Evolutionary conservation across 2,329 filamentous ascomycete species (phyloP).

Genomic region (Trichoderma harzianum): DNA sequence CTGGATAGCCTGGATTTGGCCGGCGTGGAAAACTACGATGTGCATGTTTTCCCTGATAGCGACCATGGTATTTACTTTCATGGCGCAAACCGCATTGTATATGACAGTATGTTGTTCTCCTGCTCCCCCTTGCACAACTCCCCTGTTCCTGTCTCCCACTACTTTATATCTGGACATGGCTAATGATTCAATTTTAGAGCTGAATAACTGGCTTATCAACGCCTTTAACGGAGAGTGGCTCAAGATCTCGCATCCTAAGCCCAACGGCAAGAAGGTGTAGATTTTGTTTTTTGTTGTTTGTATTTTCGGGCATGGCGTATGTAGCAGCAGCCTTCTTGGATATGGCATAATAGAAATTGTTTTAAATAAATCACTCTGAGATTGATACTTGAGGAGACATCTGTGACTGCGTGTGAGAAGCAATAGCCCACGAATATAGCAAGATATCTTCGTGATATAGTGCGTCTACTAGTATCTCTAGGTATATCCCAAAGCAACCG

Average conservation of each 20-base stretch:
- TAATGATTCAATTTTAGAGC: conserved; percentile 46
- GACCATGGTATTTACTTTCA: conserved; percentile 96
- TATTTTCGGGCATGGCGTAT: background rate
- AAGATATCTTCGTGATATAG: background rate
- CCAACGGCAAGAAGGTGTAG: conserved; percentile 32
- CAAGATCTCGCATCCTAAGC: conserved; percentile 51
- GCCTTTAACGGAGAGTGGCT: conserved; percentile 98
- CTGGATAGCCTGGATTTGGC: conserved; percentile 82
- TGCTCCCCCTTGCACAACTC: background rate
- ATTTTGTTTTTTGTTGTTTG: background rate
- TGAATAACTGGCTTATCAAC: conserved; percentile 90
- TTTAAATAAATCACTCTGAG: background rate
- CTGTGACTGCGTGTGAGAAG: background rate
- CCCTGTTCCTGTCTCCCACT: background rate
- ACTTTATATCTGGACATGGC: background rate
- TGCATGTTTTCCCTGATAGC: conserved; percentile 94
- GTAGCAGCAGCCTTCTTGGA: background rate
- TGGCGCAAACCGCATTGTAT: conserved; percentile 86
- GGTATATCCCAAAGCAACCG: background rate
- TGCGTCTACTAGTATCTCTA: background rate
- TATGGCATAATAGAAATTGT: background rate
- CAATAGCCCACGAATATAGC: background rate
- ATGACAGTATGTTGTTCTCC: conserved; percentile 68
- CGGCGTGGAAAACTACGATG: conserved; percentile 87
- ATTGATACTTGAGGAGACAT: background rate